A percentile compares a stretch with the other conserved stretches of the same genome.
phyloP scores from a whole-genome alignment of 202 grass and related monocot genomes.

The Zoysia matrella region DNA sequence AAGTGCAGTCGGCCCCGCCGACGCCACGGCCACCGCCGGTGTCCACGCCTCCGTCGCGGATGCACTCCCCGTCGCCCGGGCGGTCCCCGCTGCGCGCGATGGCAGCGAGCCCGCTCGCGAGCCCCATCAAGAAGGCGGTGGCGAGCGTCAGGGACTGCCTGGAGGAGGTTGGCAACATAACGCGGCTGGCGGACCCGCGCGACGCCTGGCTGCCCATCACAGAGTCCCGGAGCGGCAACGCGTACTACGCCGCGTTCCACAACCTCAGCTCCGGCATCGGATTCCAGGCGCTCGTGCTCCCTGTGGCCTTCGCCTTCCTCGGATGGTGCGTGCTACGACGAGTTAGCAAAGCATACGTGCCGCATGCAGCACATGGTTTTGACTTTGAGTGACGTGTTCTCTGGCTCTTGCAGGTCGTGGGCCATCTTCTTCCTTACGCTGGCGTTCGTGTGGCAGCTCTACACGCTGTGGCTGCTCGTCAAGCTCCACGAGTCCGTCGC shows the following conservation, averaged over 20 bases:
- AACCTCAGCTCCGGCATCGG: conserved; percentile 90
- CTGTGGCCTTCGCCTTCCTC: conserved; percentile 73
- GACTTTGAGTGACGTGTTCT: neutral
- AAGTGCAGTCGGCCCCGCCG: conserved; percentile 61
- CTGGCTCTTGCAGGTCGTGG: conserved; percentile 67
- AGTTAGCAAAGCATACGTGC: no score
- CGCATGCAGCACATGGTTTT: neutral
- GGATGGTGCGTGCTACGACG: conserved; percentile 59
- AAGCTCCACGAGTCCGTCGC: conserved; percentile 88
- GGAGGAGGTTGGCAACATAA: conserved; percentile 78
- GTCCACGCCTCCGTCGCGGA: conserved; percentile 69
- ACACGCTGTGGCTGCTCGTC: conserved; percentile 87
- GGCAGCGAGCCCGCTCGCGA: conserved; percentile 61
- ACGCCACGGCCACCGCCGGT: conserved; percentile 57
- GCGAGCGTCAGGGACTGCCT: conserved; percentile 63
- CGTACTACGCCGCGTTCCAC: conserved; percentile 98
- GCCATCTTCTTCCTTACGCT: conserved; percentile 69
- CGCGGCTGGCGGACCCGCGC: conserved; percentile 65
- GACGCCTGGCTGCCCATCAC: conserved; percentile 99
- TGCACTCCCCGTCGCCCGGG: conserved; percentile 51
- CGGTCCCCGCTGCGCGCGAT: conserved; percentile 58
- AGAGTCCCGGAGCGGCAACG: conserved; percentile 89
- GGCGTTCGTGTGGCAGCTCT: conserved; percentile 91
- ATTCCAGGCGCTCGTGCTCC: conserved; percentile 90
- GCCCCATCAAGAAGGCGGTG: conserved; percentile 74